Evolutionary conservation across 371 early-diverging fungal genomes (phyloP).

Genomic region (Lichtheimia ramosa): DNA sequence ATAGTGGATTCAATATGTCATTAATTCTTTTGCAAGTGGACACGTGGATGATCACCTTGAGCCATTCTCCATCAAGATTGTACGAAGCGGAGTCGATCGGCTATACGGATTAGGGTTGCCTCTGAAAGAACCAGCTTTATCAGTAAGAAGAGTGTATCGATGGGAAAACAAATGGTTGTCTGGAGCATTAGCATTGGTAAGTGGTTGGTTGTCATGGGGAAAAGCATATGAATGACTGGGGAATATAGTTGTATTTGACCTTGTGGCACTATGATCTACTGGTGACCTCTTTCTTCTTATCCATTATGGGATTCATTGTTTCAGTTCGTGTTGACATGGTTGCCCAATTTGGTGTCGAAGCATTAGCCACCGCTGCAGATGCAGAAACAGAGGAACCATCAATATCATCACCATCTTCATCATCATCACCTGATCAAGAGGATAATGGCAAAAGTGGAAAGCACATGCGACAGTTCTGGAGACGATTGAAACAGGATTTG

Average conservation of each 20-base stretch:
- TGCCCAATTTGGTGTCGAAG: conserved; percentile 32
- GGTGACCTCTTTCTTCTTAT: conserved; percentile 16
- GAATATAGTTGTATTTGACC: conserved; percentile 21
- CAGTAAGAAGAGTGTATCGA: conserved; percentile 26
- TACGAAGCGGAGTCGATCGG: conserved; percentile 37
- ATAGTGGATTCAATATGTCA: conserved; percentile 32
- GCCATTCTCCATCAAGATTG: conserved; percentile 33
- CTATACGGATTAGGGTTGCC: conserved; percentile 30
- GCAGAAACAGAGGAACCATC: neutral
- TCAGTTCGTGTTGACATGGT: conserved; percentile 22
- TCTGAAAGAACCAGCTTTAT: conserved; percentile 20
- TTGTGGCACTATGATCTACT: conserved; percentile 41
- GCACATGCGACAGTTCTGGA: conserved; percentile 14
- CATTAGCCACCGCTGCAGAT: conserved; percentile 20
- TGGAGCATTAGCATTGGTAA: conserved; percentile 25
- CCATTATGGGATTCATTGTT: conserved; percentile 14
- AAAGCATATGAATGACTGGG: neutral
- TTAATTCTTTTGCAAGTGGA: conserved; percentile 31
- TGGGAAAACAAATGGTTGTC: conserved; percentile 43
- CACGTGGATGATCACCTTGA: conserved; percentile 32
- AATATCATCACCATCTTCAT: neutral
- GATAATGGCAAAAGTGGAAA: neutral
- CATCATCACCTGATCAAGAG: neutral
- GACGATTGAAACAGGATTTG: conserved; percentile 19
- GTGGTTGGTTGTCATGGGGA: neutral